Conservation (phyloP, 202 grass and related monocot species). For the Zizania palustris region DNA sequence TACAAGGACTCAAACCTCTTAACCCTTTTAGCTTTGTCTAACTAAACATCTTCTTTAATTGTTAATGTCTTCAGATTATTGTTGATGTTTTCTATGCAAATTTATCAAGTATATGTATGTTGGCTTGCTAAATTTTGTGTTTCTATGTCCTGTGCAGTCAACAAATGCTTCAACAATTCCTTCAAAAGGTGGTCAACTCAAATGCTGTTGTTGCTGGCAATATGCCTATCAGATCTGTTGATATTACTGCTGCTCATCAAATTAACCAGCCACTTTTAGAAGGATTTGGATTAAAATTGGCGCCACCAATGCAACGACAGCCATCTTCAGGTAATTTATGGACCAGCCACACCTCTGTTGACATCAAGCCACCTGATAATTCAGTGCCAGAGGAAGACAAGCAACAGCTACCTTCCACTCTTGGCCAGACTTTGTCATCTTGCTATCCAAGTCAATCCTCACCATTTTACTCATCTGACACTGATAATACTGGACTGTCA, state of each 20-base stretch:
- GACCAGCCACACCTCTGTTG: constrained; percentile 53
- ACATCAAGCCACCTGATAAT: constrained; percentile 55
- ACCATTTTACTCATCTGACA: constrained; percentile 44
- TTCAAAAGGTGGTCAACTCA: constrained; percentile 91
- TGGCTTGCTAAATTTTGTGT: not conserved
- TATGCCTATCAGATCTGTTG: constrained; percentile 42
- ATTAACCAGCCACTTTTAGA: constrained; percentile 64
- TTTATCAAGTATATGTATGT: not conserved
- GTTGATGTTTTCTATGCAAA: not conserved
- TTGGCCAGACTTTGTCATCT: constrained; percentile 39
- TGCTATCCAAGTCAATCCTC: constrained; percentile 41
- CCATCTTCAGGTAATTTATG: constrained; percentile 53
- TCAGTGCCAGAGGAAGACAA: constrained; percentile 52
- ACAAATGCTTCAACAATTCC: constrained; percentile 89
- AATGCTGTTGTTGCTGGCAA: constrained; percentile 49
- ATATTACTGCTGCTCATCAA: constrained; percentile 53
- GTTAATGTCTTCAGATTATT: not conserved
- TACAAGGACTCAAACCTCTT: not conserved
- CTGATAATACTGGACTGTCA: constrained; percentile 47
- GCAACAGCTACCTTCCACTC: constrained; percentile 41
- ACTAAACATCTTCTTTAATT: not conserved
- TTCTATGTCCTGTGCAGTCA: constrained; percentile 62
- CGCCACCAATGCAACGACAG: constrained; percentile 64
- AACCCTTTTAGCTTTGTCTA: not conserved
- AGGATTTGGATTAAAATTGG: constrained; percentile 81